Conservation (phyloP, 371 early-diverging fungal species). For the Modicella reniformis region DNA sequence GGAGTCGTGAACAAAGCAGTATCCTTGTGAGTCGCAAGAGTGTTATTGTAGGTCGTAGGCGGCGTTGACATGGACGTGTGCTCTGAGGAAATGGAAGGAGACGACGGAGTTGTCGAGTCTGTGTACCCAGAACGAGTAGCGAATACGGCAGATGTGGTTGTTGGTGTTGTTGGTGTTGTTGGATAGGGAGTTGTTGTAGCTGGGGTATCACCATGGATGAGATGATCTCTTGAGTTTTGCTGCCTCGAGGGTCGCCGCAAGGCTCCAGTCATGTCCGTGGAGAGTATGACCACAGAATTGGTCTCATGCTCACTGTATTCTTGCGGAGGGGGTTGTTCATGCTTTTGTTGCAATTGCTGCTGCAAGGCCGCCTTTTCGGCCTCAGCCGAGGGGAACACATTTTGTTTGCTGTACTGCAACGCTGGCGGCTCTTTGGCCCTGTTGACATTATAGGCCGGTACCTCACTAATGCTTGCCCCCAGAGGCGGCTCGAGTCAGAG, state of each 20-base stretch:
- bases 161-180: slow-evolving; percentile 2
- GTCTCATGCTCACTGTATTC: not conserved
- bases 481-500: slow-evolving; percentile 30
- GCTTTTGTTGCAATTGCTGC: not conserved
- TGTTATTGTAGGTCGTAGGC: slow-evolving; percentile 26
- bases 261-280: not conserved
- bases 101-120: slow-evolving; percentile 30
- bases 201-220: not conserved
- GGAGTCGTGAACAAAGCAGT: slow-evolving; percentile 15
- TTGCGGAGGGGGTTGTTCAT: not conserved
- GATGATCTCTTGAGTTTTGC: not conserved
- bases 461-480: slow-evolving; percentile 18
- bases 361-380: slow-evolving; percentile 16
- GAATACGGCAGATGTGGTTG: too few relatives aligned
- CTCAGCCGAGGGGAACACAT: not conserved
- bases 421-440: not conserved
- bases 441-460: not conserved
- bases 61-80: slow-evolving; percentile 30
- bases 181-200: not conserved
- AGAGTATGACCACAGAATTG: not conserved
- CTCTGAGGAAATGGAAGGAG: slow-evolving; percentile 32
- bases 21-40: slow-evolving; percentile 26
- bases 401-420: not conserved
- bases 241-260: not conserved
- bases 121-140: slow-evolving; percentile 5